Base-by-base conservation (phyloP, 2,329 filamentous ascomycete genomes). In the Ceratocystis harringtonii region DNA sequence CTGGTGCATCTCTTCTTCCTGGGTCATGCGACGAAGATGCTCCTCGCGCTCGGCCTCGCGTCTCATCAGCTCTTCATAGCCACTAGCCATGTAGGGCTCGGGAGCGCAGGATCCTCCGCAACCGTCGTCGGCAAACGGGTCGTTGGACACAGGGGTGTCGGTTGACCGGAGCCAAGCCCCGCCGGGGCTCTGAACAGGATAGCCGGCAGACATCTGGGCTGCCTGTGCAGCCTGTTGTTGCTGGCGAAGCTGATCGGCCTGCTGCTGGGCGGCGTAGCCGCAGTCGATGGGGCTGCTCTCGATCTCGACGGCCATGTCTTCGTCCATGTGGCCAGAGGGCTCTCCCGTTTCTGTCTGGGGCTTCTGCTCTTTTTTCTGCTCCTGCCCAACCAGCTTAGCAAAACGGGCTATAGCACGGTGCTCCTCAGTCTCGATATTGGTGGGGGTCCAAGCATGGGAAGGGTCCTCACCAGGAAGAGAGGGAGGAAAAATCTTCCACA, bases 71-170 rank as follows among this genome's bases (percentile, higher is more conserved):
- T 83, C 79, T 71, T 90, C 87, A 72, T 95, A 96, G 15, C 91
- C 91, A 5, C 84, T 86, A 61, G 83, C 74, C 82, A 96, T 95
- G 75, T 96, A 96, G 0, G 90, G 90, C 74, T 95, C 90, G 48
- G 82, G 84, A 68, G 82, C 79, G 3, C 58, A 74, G 68, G 71
- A 72, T 32, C 63, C 63, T 36, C 66, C 63, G 22, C 66, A 67
- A 22, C 66, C 66, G 69, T 85, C 83, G 45, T 67, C 62, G 45
- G 62, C 32, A 36, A 67, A 67, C 19, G 62, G 62, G 48, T 67
- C 22, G 22, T 57, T 28, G 22, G 28, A 58, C 52, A 4, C 52
- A 30, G 25, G n/a, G 17, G 19, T 58, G 4, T 65, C 60, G 8
- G 62, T 64, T 4, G 64, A 57, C 61, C 61, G 62, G 15, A 68